These are phyloP conservation scores for Didymella glomerata DNA, from an alignment of 2,329 filamentous ascomycete species.

Conservation along the genomic window DNA sequence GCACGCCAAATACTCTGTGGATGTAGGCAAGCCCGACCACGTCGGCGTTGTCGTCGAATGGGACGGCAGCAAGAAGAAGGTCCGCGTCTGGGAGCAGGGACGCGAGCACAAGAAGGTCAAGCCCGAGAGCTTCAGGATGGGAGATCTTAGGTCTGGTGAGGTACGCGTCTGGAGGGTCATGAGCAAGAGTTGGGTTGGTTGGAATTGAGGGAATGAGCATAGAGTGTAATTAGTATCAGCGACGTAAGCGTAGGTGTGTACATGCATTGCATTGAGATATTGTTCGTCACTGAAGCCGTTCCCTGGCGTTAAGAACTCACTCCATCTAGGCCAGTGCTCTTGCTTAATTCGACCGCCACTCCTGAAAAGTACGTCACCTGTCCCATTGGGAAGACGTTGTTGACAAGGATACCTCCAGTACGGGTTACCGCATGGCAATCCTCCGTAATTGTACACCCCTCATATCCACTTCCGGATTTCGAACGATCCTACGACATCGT, in stretches of 20 bases:
- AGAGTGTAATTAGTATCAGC: background rate
- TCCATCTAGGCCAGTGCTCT: too few relatives aligned
- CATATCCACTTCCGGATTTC: too few relatives aligned
- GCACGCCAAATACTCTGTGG: constrained; percentile 90
- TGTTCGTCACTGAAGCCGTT: background rate
- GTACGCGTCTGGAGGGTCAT: constrained; percentile 98
- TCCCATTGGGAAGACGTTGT: too few relatives aligned
- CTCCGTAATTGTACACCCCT: too few relatives aligned
- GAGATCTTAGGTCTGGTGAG: constrained; percentile 90
- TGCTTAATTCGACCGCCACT: too few relatives aligned
- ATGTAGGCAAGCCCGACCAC: constrained; percentile 88
- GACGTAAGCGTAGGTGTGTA: background rate
- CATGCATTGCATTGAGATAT: background rate
- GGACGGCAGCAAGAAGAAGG: constrained; percentile 99
- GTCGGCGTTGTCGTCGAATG: constrained; percentile 93
- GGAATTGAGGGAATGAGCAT: constrained; percentile 56
- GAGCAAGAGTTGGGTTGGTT: constrained; percentile 89
- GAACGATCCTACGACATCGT: too few relatives aligned
- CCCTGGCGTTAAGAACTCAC: too few relatives aligned
- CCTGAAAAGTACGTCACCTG: too few relatives aligned
- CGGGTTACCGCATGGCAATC: too few relatives aligned
- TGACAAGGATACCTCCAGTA: too few relatives aligned
- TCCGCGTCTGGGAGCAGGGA: constrained; percentile 93
- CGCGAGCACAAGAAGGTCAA: constrained; percentile 93
- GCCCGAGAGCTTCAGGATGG: constrained; percentile 91